Conservation (phyloP, 768 basidiomycete species). For the Pleurotus djamor region DNA sequence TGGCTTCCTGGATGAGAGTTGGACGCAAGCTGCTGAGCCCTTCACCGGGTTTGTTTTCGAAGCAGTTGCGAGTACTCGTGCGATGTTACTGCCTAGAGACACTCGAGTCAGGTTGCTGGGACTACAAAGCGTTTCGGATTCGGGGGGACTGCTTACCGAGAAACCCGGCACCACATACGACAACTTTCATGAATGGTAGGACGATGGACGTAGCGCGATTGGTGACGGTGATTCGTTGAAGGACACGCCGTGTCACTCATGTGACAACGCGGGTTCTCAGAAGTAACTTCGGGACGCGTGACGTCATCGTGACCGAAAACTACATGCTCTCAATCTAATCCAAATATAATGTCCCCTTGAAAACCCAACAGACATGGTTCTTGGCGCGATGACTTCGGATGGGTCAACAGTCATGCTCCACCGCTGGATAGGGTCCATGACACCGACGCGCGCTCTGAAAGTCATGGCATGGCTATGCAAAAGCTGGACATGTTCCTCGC, state of each 20-base stretch:
- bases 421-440: not conserved
- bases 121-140: not conserved
- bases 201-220: no score
- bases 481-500: not conserved
- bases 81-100: conserved; percentile 55
- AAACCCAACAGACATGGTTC: not conserved
- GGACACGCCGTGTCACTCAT: no score
- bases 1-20: conserved; percentile 62
- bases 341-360: not conserved
- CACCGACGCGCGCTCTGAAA: not conserved
- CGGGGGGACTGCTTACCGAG: conserved; percentile 37
- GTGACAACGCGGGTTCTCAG: no score
- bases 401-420: not conserved
- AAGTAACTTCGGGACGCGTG: no score
- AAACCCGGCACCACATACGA: conserved; percentile 59
- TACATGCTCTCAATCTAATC: not conserved
- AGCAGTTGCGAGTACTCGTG: conserved; percentile 41
- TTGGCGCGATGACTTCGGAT: not conserved
- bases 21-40: conserved; percentile 32
- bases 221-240: no score
- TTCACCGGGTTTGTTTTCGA: conserved; percentile 10
- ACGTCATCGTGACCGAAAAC: no score
- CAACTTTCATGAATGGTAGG: conserved; percentile 27
- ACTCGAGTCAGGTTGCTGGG: not conserved
- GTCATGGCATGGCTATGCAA: not conserved